A percentile compares a stretch with the other conserved stretches of the same genome.
phyloP scores from a whole-genome alignment of 169 alveolate genomes.

The Cryptosporidium viatorum region DNA sequence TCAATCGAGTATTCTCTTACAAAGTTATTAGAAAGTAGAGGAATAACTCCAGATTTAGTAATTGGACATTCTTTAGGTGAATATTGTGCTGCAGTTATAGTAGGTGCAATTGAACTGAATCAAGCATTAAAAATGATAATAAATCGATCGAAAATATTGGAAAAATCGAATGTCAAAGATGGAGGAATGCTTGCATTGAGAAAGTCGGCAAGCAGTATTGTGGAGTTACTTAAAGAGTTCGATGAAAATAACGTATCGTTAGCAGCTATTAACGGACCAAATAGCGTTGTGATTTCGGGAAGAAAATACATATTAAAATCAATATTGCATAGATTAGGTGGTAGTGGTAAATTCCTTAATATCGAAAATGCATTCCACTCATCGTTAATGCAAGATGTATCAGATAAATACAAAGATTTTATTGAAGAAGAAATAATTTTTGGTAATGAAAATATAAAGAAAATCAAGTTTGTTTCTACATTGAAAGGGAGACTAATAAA shows the following conservation, averaged over 20 bases:
- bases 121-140: conserved; percentile 29
- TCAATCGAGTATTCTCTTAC: conserved; percentile 63
- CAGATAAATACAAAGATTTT: conserved; percentile 20
- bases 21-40: conserved; percentile 61
- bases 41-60: conserved; percentile 72
- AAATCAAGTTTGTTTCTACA: conserved; percentile 35
- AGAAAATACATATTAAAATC: background rate
- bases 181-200: conserved; percentile 67
- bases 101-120: conserved; percentile 73
- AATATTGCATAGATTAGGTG: conserved; percentile 24
- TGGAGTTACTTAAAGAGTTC: background rate
- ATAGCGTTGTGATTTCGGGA: conserved; percentile 57
- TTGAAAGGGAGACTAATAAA: conserved; percentile 15
- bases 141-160: conserved; percentile 30
- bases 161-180: background rate
- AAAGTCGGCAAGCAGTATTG: conserved; percentile 6
- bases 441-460: background rate
- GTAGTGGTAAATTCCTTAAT: conserved; percentile 45
- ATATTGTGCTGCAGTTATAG: conserved; percentile 81
- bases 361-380: conserved; percentile 62
- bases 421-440: conserved; percentile 46
- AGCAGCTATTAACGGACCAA: conserved; percentile 71
- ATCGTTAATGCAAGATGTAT: conserved; percentile 8
- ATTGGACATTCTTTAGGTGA: conserved; percentile 84
- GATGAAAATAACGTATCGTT: conserved; percentile 25